phyloP scores from a whole-genome alignment of 129 eudicot species.

The Scalesia atractyloides region DNA sequence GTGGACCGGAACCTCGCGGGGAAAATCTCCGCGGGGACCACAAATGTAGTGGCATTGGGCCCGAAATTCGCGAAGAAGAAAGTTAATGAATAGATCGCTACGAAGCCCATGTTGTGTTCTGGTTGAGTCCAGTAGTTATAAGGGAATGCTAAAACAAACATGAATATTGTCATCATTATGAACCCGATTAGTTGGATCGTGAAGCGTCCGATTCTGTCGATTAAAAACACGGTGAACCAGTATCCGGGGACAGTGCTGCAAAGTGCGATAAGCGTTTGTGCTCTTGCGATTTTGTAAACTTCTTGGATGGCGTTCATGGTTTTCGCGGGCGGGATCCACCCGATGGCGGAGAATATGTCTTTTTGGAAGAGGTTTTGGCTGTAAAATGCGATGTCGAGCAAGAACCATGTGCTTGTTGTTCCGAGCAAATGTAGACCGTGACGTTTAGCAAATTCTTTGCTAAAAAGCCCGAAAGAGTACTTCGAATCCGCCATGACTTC shows the following conservation, averaged over 20 bases:
- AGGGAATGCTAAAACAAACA: slow-evolving; percentile 5
- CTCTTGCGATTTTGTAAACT: slow-evolving; percentile 1
- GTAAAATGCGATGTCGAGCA: slow-evolving; percentile 5
- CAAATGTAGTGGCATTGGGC: slow-evolving; percentile 3
- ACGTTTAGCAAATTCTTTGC: neutral
- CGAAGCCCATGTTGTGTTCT: neutral
- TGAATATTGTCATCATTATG: slow-evolving; percentile 12
- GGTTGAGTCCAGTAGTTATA: neutral
- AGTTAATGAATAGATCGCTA: neutral
- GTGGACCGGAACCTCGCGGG: slow-evolving; percentile 4
- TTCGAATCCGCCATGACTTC: neutral
- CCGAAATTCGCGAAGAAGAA: slow-evolving; percentile 2
- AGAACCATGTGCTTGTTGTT: slow-evolving; percentile 8
- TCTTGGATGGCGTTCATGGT: slow-evolving; percentile 2
- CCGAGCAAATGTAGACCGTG: slow-evolving; percentile 2
- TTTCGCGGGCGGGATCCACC: neutral
- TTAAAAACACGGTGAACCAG: neutral
- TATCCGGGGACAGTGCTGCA: slow-evolving; percentile 3
- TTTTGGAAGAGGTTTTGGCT: slow-evolving; percentile 1
- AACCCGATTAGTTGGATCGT: slow-evolving; percentile 1
- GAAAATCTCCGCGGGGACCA: neutral
- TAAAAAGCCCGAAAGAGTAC: neutral
- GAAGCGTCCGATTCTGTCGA: slow-evolving; percentile 5
- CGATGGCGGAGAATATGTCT: neutral
- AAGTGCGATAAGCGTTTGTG: neutral